Evolutionary conservation across 148 eudicot genomes (phyloP), one percentile per base, ranked within the genome.

Genomic region (Diospyros kaki): DNA sequence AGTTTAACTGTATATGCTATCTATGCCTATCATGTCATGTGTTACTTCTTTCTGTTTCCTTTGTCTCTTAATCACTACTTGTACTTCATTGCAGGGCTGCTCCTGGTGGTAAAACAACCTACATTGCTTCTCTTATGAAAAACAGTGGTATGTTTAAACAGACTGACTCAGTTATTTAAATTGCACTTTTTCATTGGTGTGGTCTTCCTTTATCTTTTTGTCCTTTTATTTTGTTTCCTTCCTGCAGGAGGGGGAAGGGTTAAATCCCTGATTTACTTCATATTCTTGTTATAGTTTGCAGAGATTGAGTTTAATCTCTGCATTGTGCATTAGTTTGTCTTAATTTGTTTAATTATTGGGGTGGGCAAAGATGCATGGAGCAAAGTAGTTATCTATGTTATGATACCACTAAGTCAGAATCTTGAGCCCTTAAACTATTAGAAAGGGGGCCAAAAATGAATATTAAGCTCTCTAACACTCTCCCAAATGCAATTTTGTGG

Each of bases 41-140:
- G 52, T 43, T 64, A 72, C 44, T 66, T 63, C 17, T 74, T 62
- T n/a, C 43, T 58, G 9, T 63, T 8, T 69, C 46, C 58, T 18
- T 46, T 68, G 58, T 17, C 50, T 42, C 55, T 73, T 68, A 62
- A 17, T 66, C 51, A 15, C 43, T 53, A n/a, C 60, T 72, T 66
- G 6, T 58, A 3, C 39, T 74, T 63, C 64, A 64, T 75, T 87
- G 76, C 84, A 92, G 97, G 62, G 98, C 98, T 82, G 97, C 98
- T 71, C 98, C 98, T 76, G 98, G 98, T 80, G 98, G 98, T 58
- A 94, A 95, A 87, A 90, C 98, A 54, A 92, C 96, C 50, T 92
- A 95, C 71, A 75, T 92, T 78, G 91, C 96, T 69, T 89, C 97
- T 55, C 90, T 92, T 58, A 95, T 95, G 98, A 92, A 92, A 77